Evolutionary conservation across 257 asterid genomes (phyloP), one percentile per base, ranked within the genome.

Genomic region (Agastache rugosa): DNA sequence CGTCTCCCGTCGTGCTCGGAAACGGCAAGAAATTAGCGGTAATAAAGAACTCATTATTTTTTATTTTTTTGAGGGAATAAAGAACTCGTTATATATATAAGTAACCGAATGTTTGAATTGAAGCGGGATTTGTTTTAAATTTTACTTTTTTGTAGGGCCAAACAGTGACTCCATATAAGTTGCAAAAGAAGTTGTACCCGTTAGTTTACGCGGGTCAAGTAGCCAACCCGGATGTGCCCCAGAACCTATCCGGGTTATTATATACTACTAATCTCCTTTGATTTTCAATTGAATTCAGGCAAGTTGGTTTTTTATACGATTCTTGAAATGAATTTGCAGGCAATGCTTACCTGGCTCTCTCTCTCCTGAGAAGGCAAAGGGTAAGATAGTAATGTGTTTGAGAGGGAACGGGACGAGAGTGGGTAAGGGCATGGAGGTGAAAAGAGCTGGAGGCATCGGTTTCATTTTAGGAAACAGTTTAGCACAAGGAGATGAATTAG

Each of bases 381-480:
- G 99, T 29, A 94, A 92, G 78, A 92, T 94, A 61, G 81, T 94
- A 48, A 11, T 94, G 74, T 94, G 99, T 59, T 53, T 89, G 59
- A 82, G 97, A 81, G 97, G 97, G 48, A 82, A 79, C 12, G 99
- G 97, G 14, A 81, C 91, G 7, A 88, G 97, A 65, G 84, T 87
- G 8, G 93, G 91, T 8, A 94, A 89, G 55, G 99, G 96, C 19
- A 64, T 70, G 76, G 99, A 94, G 80, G 99, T 92, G 25, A 86
- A 87, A 82, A 89, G 97, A 68, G 97, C 93, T 1, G 97, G 97
- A 77, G 99, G 97, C 4, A 69, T 82, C 23, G 99, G 97, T 5
- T 84, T 65, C 81, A 83, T 94, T 29, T 76, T 92, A 45, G 97
- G 89, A 41, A 90, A 92, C 56, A 80, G 81, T 58, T 70, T 83